Conservation (phyloP, 164 flowering plant genomes). For the Aristolochia fimbriata region DNA sequence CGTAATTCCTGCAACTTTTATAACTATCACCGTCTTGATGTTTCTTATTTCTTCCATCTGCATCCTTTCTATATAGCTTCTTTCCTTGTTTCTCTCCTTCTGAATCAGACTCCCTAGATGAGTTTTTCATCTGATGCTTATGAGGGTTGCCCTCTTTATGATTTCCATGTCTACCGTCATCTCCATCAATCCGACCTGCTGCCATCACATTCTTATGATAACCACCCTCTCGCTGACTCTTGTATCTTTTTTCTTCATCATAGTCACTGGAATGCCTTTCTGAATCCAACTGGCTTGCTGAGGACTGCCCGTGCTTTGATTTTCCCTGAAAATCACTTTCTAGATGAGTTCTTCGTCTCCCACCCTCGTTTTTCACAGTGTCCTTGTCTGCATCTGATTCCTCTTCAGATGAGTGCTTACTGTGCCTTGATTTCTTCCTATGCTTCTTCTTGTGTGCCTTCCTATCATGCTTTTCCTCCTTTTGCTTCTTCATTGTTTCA, state of each 20-base stretch:
- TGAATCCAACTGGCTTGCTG: not conserved
- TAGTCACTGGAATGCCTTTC: not conserved
- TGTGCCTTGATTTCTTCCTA: constrained; percentile 11
- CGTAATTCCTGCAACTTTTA: no score
- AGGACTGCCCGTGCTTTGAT: constrained; percentile 14
- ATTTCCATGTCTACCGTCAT: not conserved
- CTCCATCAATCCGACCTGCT: not conserved
- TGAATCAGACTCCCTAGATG: not conserved
- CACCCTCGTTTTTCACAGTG: constrained; percentile 10
- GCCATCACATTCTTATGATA: no score
- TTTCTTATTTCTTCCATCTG: constrained; percentile 6
- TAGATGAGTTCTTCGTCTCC: constrained; percentile 8
- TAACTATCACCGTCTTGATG: constrained; percentile 4
- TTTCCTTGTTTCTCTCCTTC: not conserved
- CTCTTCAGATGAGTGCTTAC: constrained; percentile 12
- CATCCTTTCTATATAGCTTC: not conserved
- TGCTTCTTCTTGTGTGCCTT: constrained; percentile 31
- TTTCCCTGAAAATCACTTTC: constrained; percentile 1
- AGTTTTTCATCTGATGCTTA: not conserved
- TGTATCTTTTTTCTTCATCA: constrained; percentile 2
- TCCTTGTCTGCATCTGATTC: constrained; percentile 16
- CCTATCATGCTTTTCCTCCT: constrained; percentile 13
- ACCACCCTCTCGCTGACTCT: not conserved
- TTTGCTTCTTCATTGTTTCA: constrained; percentile 28
- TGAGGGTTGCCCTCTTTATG: not conserved